Evolutionary conservation across 768 basidiomycete species (phyloP).

Genomic region (Hemileccinum rubropunctum): DNA sequence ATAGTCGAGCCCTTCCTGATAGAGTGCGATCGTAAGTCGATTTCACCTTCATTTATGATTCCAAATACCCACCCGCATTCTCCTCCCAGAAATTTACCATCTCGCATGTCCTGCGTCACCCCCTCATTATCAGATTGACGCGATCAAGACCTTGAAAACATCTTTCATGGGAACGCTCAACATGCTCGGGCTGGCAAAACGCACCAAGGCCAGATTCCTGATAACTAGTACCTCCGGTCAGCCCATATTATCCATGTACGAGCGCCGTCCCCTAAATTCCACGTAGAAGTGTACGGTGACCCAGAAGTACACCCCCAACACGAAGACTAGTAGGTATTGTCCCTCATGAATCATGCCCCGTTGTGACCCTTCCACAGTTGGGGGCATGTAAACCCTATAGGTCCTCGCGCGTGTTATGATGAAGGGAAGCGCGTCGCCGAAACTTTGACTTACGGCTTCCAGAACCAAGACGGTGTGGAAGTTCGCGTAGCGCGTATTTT

Average conservation of each 20-base stretch:
- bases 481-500: slow-evolving; percentile 98
- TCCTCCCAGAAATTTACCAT: slow-evolving; percentile 85
- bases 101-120: slow-evolving; percentile 97
- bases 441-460: slow-evolving; percentile 95
- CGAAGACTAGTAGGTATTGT: slow-evolving; percentile 80
- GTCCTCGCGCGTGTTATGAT: slow-evolving; percentile 98
- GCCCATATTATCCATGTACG: slow-evolving; percentile 12
- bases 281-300: slow-evolving; percentile 92
- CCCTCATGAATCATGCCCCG: neutral
- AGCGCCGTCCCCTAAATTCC: slow-evolving; percentile 2
- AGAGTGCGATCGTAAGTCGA: slow-evolving; percentile 86
- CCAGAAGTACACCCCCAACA: slow-evolving; percentile 96
- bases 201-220: slow-evolving; percentile 95
- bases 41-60: no score
- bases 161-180: slow-evolving; percentile 98
- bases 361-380: slow-evolving; percentile 51
- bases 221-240: slow-evolving; percentile 92
- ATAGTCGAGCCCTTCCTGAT: slow-evolving; percentile 98
- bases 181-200: slow-evolving; percentile 98
- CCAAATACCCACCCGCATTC: neutral
- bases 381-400: slow-evolving; percentile 99
- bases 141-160: slow-evolving; percentile 97
- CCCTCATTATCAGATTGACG: slow-evolving; percentile 97
- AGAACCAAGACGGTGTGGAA: slow-evolving; percentile 91
- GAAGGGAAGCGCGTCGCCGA: slow-evolving; percentile 99